Conservation (phyloP, 441 rosid genomes). For the Iberis amara region DNA sequence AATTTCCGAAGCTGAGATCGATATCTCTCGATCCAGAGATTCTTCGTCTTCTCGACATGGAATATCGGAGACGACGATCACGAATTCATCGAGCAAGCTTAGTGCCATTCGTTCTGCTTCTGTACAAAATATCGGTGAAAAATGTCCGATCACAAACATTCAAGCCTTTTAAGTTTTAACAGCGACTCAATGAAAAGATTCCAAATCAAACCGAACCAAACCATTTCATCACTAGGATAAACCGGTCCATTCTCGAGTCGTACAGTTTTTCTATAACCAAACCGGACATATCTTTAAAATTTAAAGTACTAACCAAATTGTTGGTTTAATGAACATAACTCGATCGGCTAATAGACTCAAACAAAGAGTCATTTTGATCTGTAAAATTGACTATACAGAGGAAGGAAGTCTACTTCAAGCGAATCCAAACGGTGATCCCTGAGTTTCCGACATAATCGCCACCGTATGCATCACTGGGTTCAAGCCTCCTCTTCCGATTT, state of each 20-base stretch:
- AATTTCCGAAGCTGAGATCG: slow-evolving; percentile 49
- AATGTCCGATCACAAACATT: not conserved
- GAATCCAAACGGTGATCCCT: slow-evolving; percentile 21
- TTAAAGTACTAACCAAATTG: not conserved
- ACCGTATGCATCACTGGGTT: slow-evolving; percentile 80
- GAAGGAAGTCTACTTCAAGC: slow-evolving; percentile 11
- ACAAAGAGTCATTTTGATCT: slow-evolving; percentile 10
- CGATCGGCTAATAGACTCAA: not conserved
- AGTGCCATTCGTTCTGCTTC: slow-evolving; percentile 33
- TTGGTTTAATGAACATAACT: slow-evolving; percentile 15
- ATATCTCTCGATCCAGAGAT: slow-evolving; percentile 20
- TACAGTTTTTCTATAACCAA: not conserved
- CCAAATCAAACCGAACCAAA: not conserved
- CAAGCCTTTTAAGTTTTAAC: no score
- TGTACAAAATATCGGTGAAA: not conserved
- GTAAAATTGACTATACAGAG: slow-evolving; percentile 15
- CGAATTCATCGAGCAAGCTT: slow-evolving; percentile 35
- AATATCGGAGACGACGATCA: slow-evolving; percentile 40
- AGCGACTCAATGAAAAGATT: not conserved
- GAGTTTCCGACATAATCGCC: slow-evolving; percentile 17
- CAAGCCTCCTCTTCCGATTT: slow-evolving; percentile 81
- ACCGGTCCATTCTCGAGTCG: not conserved
- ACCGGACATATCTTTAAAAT: not conserved
- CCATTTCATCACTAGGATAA: not conserved
- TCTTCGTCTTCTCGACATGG: slow-evolving; percentile 26